Percentiles rank a stretch among this genome's conserved stretches.
phyloP scores from a whole-genome alignment of 179 eudicot species.

The Actinidia arguta region DNA sequence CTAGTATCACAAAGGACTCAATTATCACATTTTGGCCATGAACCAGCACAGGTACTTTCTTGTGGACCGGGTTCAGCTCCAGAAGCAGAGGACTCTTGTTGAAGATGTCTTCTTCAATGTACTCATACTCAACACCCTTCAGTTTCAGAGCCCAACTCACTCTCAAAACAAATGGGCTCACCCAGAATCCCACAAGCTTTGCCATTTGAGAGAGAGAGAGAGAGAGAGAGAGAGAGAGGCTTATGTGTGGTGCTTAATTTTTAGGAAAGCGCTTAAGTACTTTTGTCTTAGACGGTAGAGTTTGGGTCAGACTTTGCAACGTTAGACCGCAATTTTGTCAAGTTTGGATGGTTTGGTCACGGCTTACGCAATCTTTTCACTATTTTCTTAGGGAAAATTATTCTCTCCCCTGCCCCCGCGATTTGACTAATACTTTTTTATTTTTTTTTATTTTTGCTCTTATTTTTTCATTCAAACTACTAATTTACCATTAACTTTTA shows the following conservation, averaged over 20 bases:
- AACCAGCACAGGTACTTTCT: conserved; percentile 19
- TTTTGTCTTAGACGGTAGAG: too few relatives aligned
- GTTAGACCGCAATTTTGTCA: background rate
- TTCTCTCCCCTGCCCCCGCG: too few relatives aligned
- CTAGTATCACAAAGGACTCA: conserved; percentile 15
- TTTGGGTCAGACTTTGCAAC: background rate
- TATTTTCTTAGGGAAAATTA: too few relatives aligned
- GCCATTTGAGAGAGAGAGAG: conserved; percentile 6
- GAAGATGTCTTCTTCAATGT: conserved; percentile 31
- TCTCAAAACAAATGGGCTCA: conserved; percentile 17
- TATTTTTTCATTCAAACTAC: too few relatives aligned
- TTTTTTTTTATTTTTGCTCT: too few relatives aligned
- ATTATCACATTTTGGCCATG: conserved; percentile 2
- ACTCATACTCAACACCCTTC: conserved; percentile 25
- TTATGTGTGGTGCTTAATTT: background rate
- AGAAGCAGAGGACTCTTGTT: conserved; percentile 27
- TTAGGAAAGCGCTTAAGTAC: background rate
- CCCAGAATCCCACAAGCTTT: conserved; percentile 28
- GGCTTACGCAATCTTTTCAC: too few relatives aligned
- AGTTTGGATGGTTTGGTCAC: too few relatives aligned
- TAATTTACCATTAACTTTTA: too few relatives aligned
- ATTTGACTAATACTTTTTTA: too few relatives aligned
- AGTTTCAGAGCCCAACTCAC: conserved; percentile 31
- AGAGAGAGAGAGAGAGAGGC: background rate
- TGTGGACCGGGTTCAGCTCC: conserved; percentile 13